Base-by-base conservation (phyloP, 2,329 filamentous ascomycete species). In the Aspergillus clavatus region DNA sequence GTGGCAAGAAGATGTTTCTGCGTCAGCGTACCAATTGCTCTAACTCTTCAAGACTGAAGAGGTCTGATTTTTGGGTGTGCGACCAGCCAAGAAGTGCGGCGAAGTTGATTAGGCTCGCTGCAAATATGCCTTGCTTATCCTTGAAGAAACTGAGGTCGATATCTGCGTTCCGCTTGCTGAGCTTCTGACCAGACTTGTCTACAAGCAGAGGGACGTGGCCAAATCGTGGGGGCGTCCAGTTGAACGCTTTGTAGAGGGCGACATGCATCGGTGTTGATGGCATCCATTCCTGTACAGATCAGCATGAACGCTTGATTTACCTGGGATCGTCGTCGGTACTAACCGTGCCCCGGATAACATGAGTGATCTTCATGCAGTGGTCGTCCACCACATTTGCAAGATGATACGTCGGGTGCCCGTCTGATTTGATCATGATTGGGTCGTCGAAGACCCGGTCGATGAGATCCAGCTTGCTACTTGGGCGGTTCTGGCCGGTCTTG, bases 351-450 rank as follows among this genome's bases (percentile, higher is more conserved):
- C 93, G 83, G 47, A 98, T 87, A 11, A 98, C 93, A 67, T 97
- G 91, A 0, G 90, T 96, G 55, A 98, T 94, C 48, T 87, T 73
- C 93, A 98, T 98, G 48, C 86, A 75, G 65, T 96, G 88, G 61
- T 98, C 93, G 61, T 98, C 93, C 4, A 98, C 84, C 7, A 98
- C 91, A 61, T 97, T 98, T 4, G 93, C 93, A 50, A 98, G 84
- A 67, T 98, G 93, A 61, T 98, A 98, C 0, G 94, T 98, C 0
- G 93, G 93, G 53, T 86, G 86, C 0, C 89, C 90, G 63, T 98
- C 93, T 0, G 83, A 84, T 67, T 98, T 98, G 48, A 96, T 73
- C 31, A 98, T 74, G 49, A 98, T 87, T 16, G 89, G 91, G 60
- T 97, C 90, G 54, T 93, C 88, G 52, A 76, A 84, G 19, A 77